Evolutionary conservation across 2,329 filamentous ascomycete species (phyloP).

Genomic region (Rutstroemia sydowiana): DNA sequence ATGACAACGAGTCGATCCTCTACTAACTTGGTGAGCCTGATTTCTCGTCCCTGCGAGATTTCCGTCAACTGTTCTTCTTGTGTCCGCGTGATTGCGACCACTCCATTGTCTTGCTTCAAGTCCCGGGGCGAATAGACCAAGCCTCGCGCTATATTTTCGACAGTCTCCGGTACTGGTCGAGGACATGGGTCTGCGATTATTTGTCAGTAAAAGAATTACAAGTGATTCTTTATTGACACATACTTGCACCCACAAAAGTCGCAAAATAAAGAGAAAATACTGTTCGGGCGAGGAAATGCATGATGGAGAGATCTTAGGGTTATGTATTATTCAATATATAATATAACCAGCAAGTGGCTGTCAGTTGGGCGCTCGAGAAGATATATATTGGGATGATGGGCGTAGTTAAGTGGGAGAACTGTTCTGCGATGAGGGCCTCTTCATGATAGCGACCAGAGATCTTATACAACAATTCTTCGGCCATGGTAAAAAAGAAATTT

Average conservation of each 20-base stretch:
- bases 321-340: constrained; percentile 5
- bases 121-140: constrained; percentile 17
- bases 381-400: constrained; percentile 20
- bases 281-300: constrained; percentile 20
- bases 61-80: constrained; percentile 12
- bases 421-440: too few relatives aligned
- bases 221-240: constrained; percentile 1
- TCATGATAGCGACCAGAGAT: neutral
- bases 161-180: constrained; percentile 18
- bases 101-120: constrained; percentile 3
- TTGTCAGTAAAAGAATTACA: constrained; percentile 10
- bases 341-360: constrained; percentile 22
- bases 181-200: constrained; percentile 17
- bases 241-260: constrained; percentile 20
- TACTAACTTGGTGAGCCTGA: constrained; percentile 16
- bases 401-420: neutral
- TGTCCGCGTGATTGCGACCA: constrained; percentile 17
- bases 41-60: constrained; percentile 11
- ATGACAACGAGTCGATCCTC: constrained; percentile 12
- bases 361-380: constrained; percentile 28
- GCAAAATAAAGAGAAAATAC: constrained; percentile 20
- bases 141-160: constrained; percentile 17
- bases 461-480: constrained; percentile 4
- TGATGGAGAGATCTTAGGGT: constrained; percentile 15
- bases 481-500: neutral